Evolutionary conservation across 108 stramenopile species (phyloP).

Genomic region (Cylindrotheca fusiformis): DNA sequence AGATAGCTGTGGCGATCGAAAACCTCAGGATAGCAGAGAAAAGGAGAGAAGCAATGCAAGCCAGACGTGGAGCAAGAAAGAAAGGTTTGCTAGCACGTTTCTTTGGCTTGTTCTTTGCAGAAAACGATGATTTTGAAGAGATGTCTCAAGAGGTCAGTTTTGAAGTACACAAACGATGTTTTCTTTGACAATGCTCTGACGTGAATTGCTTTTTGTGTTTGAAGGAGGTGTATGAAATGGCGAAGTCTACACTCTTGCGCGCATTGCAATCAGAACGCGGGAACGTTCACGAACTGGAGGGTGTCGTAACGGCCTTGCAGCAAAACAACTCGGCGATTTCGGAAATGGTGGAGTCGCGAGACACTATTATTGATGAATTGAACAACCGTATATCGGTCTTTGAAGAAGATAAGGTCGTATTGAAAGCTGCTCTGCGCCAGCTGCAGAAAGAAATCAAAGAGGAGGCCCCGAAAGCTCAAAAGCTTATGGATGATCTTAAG

Average conservation of each 20-base stretch:
- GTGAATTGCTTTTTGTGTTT: not conserved
- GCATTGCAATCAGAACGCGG: slow-evolving; percentile 72
- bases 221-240: slow-evolving; percentile 50
- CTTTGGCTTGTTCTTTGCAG: slow-evolving; percentile 26
- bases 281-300: slow-evolving; percentile 77
- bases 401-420: slow-evolving; percentile 84
- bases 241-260: slow-evolving; percentile 66
- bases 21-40: slow-evolving; percentile 30
- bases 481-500: slow-evolving; percentile 53
- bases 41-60: slow-evolving; percentile 9
- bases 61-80: slow-evolving; percentile 1
- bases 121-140: slow-evolving; percentile 8
- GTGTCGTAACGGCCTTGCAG: slow-evolving; percentile 45
- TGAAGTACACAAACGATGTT: not conserved
- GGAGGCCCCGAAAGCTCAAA: slow-evolving; percentile 70
- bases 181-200: not conserved
- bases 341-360: slow-evolving; percentile 71
- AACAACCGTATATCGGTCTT: slow-evolving; percentile 83
- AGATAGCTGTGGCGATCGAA: slow-evolving; percentile 47
- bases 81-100: slow-evolving; percentile 34
- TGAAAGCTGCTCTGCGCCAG: slow-evolving; percentile 82
- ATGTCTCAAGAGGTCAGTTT: slow-evolving; percentile 17
- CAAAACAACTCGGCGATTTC: slow-evolving; percentile 81
- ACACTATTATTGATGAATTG: slow-evolving; percentile 70
- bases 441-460: slow-evolving; percentile 84